These are phyloP conservation scores for Colletotrichum sp. DNA, from an alignment of 2,329 filamentous ascomycete species.

Conservation along the genomic window DNA sequence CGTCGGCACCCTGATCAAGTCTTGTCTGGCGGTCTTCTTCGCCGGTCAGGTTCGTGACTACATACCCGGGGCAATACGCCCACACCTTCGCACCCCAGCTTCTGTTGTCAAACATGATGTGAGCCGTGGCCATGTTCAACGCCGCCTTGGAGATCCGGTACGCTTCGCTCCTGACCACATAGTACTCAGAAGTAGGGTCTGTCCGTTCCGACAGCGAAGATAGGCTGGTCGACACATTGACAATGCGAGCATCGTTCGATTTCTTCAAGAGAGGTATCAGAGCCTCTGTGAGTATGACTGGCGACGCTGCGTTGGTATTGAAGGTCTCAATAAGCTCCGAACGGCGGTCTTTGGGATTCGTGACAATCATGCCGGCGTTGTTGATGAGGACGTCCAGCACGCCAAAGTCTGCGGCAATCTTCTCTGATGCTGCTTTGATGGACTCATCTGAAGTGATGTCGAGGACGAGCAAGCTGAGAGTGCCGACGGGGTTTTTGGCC, in stretches of 20 bases:
- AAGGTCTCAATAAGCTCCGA: conserved; percentile 55
- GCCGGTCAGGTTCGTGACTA: conserved; percentile 35
- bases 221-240: conserved; percentile 37
- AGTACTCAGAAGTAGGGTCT: conserved; percentile 15
- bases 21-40: conserved; percentile 29
- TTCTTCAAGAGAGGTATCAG: conserved; percentile 35
- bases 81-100: conserved; percentile 36
- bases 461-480: conserved; percentile 61
- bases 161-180: conserved; percentile 23
- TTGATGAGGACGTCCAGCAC: conserved; percentile 63
- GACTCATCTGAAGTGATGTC: conserved; percentile 66
- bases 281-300: conserved; percentile 30
- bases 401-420: conserved; percentile 52
- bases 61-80: conserved; percentile 37
- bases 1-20: conserved; percentile 27
- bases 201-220: conserved; percentile 34
- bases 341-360: conserved; percentile 56
- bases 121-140: conserved; percentile 39
- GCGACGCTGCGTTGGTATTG: conserved; percentile 44
- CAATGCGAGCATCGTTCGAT: conserved; percentile 29
- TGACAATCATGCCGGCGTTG: conserved; percentile 63
- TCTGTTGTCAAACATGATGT: conserved; percentile 29
- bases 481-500: conserved; percentile 52
- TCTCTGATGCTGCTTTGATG: conserved; percentile 56
- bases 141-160: conserved; percentile 42